These are phyloP conservation scores for Nematodospora anomalae DNA, from an alignment of 1,139 yeast species.

Conservation along the genomic window DNA sequence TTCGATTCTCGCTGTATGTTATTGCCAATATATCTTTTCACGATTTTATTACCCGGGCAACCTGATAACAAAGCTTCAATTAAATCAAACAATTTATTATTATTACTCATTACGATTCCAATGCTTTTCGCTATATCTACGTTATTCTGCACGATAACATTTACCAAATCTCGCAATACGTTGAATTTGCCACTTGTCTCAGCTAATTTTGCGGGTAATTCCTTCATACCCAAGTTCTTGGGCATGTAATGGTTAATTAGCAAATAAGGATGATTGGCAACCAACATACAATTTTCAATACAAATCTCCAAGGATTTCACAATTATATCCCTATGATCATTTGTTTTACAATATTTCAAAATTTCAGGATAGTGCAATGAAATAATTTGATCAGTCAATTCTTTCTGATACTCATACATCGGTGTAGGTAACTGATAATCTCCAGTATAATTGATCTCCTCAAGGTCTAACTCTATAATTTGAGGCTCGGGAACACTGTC, in stretches of 20 bases:
- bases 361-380: slow-evolving; percentile 90
- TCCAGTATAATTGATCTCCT: slow-evolving; percentile 47
- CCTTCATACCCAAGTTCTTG: slow-evolving; percentile 72
- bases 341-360: slow-evolving; percentile 78
- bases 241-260: slow-evolving; percentile 86
- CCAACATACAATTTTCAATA: slow-evolving; percentile 71
- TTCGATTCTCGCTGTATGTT: slow-evolving; percentile 38
- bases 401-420: slow-evolving; percentile 84
- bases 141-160: slow-evolving; percentile 37
- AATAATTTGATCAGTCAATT: slow-evolving; percentile 88
- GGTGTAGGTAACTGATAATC: slow-evolving; percentile 85
- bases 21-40: slow-evolving; percentile 68
- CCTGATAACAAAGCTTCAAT: slow-evolving; percentile 77
- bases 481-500: slow-evolving; percentile 88
- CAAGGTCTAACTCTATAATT: slow-evolving; percentile 54
- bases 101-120: slow-evolving; percentile 40
- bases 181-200: slow-evolving; percentile 87
- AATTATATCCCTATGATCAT: slow-evolving; percentile 55
- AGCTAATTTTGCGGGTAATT: slow-evolving; percentile 70
- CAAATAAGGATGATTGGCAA: slow-evolving; percentile 86
- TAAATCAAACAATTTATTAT: slow-evolving; percentile 60
- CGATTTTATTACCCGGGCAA: slow-evolving; percentile 52
- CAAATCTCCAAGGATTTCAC: slow-evolving; percentile 70
- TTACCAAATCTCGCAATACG: slow-evolving; percentile 60
- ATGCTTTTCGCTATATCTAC: slow-evolving; percentile 41